These are phyloP conservation scores for Priceomyces haplophilus DNA, from an alignment of 805 yeast species.

Conservation along the genomic window DNA sequence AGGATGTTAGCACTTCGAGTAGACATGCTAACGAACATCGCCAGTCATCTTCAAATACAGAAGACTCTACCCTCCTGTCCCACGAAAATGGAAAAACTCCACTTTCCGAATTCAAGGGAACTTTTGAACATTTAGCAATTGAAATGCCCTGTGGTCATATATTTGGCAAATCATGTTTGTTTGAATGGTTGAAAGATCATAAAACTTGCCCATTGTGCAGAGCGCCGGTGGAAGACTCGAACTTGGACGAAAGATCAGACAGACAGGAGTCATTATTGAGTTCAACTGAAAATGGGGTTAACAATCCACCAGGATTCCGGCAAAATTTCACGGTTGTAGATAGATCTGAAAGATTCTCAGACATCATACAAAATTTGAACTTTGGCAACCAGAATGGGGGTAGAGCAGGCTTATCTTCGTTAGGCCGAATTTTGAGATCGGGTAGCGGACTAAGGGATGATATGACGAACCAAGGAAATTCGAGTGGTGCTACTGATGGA, in stretches of 20 bases:
- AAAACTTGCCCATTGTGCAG: conserved; percentile 88
- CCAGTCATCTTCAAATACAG: background rate
- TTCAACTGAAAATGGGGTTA: background rate
- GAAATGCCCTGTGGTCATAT: conserved; percentile 81
- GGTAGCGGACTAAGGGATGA: conserved; percentile 8
- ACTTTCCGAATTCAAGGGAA: conserved; percentile 19
- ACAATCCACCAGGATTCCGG: background rate
- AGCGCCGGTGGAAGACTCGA: conserved; percentile 36
- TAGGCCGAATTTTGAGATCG: conserved; percentile 9
- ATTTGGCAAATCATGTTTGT: conserved; percentile 83
- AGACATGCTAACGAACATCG: background rate
- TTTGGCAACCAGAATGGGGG: background rate
- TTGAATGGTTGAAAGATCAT: conserved; percentile 75
- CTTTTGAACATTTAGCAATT: conserved; percentile 57
- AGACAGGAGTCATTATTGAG: conserved; percentile 1
- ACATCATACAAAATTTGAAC: conserved; percentile 1
- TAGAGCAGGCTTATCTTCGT: background rate
- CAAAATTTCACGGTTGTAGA: conserved; percentile 5
- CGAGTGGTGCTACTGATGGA: background rate
- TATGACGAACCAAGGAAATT: background rate
- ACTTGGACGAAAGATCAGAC: conserved; percentile 3
- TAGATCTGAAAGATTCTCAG: conserved; percentile 5
- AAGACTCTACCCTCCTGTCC: conserved; percentile 10
- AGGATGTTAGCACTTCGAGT: background rate
- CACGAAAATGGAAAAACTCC: background rate